A percentile compares a stretch with the other conserved stretches of the same genome.
Conservation (phyloP, 2,329 filamentous ascomycete species). For the Cladophialophora yegresii region DNA sequence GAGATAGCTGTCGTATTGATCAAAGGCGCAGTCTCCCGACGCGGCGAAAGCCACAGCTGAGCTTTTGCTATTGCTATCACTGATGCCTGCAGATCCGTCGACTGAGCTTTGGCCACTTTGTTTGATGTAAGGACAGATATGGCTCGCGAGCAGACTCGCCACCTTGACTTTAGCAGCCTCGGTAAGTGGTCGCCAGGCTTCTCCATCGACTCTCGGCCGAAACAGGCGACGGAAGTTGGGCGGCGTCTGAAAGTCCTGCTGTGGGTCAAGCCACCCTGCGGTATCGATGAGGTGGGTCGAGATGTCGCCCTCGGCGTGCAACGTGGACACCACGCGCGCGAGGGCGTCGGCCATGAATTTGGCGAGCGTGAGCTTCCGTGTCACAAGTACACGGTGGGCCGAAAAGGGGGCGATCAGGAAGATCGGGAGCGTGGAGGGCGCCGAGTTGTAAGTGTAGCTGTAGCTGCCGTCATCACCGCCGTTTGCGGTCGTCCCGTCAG, state of each 20-base stretch:
- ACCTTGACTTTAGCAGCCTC: slow-evolving; percentile 32
- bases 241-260: slow-evolving; percentile 29
- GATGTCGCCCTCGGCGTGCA: slow-evolving; percentile 43
- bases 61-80: too few species aligned
- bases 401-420: slow-evolving; percentile 44
- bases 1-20: slow-evolving; percentile 40
- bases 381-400: slow-evolving; percentile 41
- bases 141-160: slow-evolving; percentile 43
- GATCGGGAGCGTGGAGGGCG: slow-evolving; percentile 40
- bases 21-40: slow-evolving; percentile 40
- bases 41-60: not conserved
- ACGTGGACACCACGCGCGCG: slow-evolving; percentile 38
- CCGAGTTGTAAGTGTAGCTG: slow-evolving; percentile 34
- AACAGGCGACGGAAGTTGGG: slow-evolving; percentile 24
- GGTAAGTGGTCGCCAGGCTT: not conserved
- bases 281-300: slow-evolving; percentile 46
- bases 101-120: not conserved
- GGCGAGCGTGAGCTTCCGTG: slow-evolving; percentile 34
- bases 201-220: slow-evolving; percentile 32
- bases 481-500: slow-evolving; percentile 22
- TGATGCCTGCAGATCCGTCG: not conserved
- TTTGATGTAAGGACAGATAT: slow-evolving; percentile 43
- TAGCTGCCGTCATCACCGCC: slow-evolving; percentile 30
- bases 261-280: slow-evolving; percentile 43
- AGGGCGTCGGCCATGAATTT: slow-evolving; percentile 21